Base-by-base conservation (phyloP, 306 rosid genomes). In the Vachellia collinsii region DNA sequence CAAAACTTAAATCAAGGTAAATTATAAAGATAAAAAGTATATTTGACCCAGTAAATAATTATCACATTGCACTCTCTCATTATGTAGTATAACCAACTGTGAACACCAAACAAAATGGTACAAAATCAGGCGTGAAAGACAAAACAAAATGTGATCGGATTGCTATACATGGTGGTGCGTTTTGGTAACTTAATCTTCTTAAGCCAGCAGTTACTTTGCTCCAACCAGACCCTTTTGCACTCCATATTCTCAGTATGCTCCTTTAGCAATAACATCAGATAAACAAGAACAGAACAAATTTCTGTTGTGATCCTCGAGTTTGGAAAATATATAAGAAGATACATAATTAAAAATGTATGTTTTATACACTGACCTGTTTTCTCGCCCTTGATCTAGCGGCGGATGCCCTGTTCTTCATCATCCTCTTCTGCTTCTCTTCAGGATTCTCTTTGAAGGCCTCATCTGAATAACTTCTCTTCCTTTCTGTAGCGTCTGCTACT, bases 381-480 rank as follows among this genome's bases (percentile, higher is more conserved):
- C 79, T 92, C 69, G 94, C 97, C 75, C 92, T 90, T 22, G 94
- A 90, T 85, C 88, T 87, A 11, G 94, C 93, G 8, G 97, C 94
- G 7, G 94, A 90, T 83, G 90, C 93, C 0, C 93, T 75, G 71
- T 87, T 92, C 83, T 90, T 90, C 50, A 88, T 89, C 94, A 92
- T 92, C 78, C 94, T 85, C 82, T 85, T 92, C 78, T 85, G 86
- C 71, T 85, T 90, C 79, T 83, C 88, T 66, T 90, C 91, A 19
- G 82, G 74, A 3, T 25, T 78, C 75, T 83, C 83, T 77, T 89
- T 86, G 82, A 75, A 72, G 79, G 67, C 22, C 80, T 81, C 89
- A 64, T 88, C 86, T 0, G 86, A 84, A 42, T 64, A n/a, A 19
- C 44, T 76, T 10, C 77, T 83, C 38, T 79, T 86, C 84, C 76